Conservation (phyloP, 2,329 filamentous ascomycete genomes). For the Diaporthe aspalathi region DNA sequence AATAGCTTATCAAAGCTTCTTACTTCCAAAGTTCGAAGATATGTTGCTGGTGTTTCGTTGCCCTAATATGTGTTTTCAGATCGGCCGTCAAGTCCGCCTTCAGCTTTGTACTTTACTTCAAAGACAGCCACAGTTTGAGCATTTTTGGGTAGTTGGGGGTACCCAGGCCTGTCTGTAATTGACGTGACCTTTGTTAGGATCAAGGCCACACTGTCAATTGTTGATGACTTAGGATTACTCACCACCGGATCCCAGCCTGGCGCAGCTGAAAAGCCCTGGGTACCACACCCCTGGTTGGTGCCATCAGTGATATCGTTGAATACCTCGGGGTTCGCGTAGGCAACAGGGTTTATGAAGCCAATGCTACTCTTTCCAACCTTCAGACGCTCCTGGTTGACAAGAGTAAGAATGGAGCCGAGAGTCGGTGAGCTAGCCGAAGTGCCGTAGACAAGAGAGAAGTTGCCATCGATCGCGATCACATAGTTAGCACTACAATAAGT, state of each 20-base stretch:
- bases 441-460: constrained; percentile 35
- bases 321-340: constrained; percentile 36
- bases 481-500: constrained; percentile 29
- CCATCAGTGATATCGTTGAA: constrained; percentile 37
- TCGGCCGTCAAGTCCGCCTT: background rate
- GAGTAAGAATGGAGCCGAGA: constrained; percentile 35
- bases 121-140: constrained; percentile 48
- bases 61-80: background rate
- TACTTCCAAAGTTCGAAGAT: too few relatives aligned
- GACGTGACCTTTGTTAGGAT: background rate
- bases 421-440: constrained; percentile 36
- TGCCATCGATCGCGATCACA: constrained; percentile 36
- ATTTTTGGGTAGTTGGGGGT: constrained; percentile 39
- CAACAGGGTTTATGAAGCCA: constrained; percentile 37
- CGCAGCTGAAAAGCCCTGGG: constrained; percentile 28
- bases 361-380: constrained; percentile 37
- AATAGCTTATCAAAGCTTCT: too few relatives aligned
- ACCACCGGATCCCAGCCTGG: constrained; percentile 33
- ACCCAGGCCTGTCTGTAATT: constrained; percentile 39
- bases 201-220: background rate
- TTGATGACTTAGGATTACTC: background rate
- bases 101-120: background rate
- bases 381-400: constrained; percentile 38
- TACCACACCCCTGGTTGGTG: constrained; percentile 34
- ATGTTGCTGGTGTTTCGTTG: background rate